Evolutionary conservation across 2,329 filamentous ascomycete species (phyloP).

Genomic region (Emmonsiellopsis sp.): DNA sequence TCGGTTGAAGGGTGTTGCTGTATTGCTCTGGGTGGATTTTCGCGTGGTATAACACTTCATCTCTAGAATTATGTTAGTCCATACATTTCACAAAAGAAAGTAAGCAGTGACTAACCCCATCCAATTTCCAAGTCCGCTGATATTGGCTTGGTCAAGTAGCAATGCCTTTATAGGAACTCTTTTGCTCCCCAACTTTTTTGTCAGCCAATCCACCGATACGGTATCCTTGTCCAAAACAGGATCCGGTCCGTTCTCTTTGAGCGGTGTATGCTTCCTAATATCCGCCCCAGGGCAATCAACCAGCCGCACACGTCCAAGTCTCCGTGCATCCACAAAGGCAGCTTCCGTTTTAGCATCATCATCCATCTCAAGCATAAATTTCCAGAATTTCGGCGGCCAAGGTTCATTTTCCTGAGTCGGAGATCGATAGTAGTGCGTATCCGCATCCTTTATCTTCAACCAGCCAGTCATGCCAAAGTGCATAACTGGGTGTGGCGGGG

Average conservation of each 20-base stretch:
- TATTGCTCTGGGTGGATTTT: constrained; percentile 88
- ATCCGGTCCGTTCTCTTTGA: constrained; percentile 90
- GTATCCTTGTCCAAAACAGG: constrained; percentile 72
- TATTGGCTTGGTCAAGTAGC: constrained; percentile 75
- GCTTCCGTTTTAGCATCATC: constrained; percentile 53
- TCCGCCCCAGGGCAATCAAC: constrained; percentile 69
- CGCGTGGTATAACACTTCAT: constrained; percentile 87
- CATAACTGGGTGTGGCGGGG: constrained; percentile 77
- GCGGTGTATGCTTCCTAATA: constrained; percentile 66
- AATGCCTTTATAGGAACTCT: constrained; percentile 84
- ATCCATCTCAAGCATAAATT: constrained; percentile 67
- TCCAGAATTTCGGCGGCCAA: constrained; percentile 89
- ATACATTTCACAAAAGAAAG: neutral
- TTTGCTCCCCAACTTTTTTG: constrained; percentile 60
- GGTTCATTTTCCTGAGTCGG: constrained; percentile 45
- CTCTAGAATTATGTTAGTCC: constrained; percentile 33
- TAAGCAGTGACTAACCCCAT: constrained; percentile 51
- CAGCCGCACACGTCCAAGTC: constrained; percentile 70
- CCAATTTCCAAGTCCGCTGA: constrained; percentile 95
- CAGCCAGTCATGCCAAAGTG: constrained; percentile 75
- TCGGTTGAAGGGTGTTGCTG: constrained; percentile 67
- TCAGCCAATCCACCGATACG: constrained; percentile 68
- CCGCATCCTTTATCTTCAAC: constrained; percentile 75
- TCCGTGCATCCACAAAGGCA: constrained; percentile 75
- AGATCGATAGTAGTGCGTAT: constrained; percentile 71